These are phyloP conservation scores for Botrytis deweyae DNA, from an alignment of 2,329 filamentous ascomycete genomes.

Conservation along the genomic window DNA sequence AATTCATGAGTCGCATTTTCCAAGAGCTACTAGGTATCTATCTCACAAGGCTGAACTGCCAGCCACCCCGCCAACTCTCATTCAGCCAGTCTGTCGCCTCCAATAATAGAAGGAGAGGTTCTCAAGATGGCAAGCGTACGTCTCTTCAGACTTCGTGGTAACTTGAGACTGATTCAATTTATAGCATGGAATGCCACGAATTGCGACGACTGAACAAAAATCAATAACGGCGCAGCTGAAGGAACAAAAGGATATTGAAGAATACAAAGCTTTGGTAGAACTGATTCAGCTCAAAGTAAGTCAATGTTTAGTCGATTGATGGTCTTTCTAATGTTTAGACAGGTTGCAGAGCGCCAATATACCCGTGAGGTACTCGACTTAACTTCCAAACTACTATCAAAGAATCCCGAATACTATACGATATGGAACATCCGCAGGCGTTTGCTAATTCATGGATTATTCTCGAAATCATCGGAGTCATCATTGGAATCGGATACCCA, in stretches of 20 bases:
- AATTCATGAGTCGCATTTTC: conserved; percentile 25
- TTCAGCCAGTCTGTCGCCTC: neutral
- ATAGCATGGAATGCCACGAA: conserved; percentile 82
- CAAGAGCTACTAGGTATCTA: neutral
- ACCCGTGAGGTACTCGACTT: conserved; percentile 59
- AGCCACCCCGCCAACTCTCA: neutral
- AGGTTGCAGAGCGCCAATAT: conserved; percentile 40
- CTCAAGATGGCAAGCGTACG: conserved; percentile 43
- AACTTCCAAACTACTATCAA: conserved; percentile 68
- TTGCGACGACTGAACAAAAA: conserved; percentile 54
- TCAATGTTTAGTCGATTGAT: conserved; percentile 23
- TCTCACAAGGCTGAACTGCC: conserved; percentile 6
- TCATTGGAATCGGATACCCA: conserved; percentile 55
- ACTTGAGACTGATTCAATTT: conserved; percentile 34
- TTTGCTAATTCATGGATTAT: conserved; percentile 59
- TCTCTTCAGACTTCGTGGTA: conserved; percentile 1
- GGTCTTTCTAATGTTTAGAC: conserved; percentile 15
- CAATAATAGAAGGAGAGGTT: neutral
- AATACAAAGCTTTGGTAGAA: conserved; percentile 71
- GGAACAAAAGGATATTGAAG: conserved; percentile 72
- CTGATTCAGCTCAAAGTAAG: conserved; percentile 64
- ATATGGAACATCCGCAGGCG: conserved; percentile 86
- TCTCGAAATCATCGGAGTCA: conserved; percentile 53
- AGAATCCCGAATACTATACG: conserved; percentile 88
- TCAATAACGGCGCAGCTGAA: conserved; percentile 69